These are phyloP conservation scores for Ustilago esculenta DNA, from an alignment of 1,284 basidiomycete genomes.

Conservation along the genomic window DNA sequence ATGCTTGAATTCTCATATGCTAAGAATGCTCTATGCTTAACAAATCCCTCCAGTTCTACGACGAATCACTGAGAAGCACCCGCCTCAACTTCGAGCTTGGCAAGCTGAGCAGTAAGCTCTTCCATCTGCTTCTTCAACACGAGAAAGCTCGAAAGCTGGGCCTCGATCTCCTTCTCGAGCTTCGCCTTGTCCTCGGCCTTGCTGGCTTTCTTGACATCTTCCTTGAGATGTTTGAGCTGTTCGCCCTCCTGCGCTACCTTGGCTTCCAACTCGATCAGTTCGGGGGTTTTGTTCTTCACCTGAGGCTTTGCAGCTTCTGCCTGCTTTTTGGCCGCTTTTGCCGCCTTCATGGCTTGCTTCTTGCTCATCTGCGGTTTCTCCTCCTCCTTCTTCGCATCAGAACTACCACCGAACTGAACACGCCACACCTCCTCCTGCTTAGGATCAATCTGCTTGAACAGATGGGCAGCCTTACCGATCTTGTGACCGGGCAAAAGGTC, in stretches of 20 bases:
- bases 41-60: too few relatives aligned
- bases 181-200: slow-evolving; percentile 51
- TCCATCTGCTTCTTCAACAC: slow-evolving; percentile 41
- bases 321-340: slow-evolving; percentile 61
- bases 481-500: slow-evolving; percentile 88
- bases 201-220: slow-evolving; percentile 34
- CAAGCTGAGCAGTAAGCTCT: slow-evolving; percentile 28
- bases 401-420: slow-evolving; percentile 79
- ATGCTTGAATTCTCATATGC: too few relatives aligned
- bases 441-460: slow-evolving; percentile 94
- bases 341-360: slow-evolving; percentile 61
- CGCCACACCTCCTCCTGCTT: slow-evolving; percentile 87
- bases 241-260: slow-evolving; percentile 55
- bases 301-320: slow-evolving; percentile 41
- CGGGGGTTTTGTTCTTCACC: slow-evolving; percentile 59
- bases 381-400: slow-evolving; percentile 35
- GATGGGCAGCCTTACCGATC: slow-evolving; percentile 84
- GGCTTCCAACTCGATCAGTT: slow-evolving; percentile 49
- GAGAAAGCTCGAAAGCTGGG: slow-evolving; percentile 23
- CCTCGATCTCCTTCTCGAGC: slow-evolving; percentile 30
- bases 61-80: slow-evolving; percentile 10
- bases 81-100: slow-evolving; percentile 35
- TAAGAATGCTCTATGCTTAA: too few relatives aligned
- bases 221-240: slow-evolving; percentile 53
- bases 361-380: slow-evolving; percentile 61